Evolutionary conservation across 208 protist species (phyloP).

Genomic region (Trypanosoma melophagium): DNA sequence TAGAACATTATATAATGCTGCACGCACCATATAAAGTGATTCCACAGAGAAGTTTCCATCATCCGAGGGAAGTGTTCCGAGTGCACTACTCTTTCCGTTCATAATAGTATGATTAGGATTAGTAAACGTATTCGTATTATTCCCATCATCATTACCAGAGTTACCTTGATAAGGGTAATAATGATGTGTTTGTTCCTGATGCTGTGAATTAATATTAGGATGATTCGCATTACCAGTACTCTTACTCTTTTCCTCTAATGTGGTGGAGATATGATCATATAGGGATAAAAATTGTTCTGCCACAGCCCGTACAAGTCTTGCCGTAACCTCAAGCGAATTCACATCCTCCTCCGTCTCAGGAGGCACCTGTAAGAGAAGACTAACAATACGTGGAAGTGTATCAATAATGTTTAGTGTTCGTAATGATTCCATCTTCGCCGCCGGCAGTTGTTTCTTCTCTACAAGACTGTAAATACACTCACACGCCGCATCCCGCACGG

Average conservation of each 20-base stretch:
- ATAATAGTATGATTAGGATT: not conserved
- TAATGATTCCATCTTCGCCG: conserved; percentile 62
- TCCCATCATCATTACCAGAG: not conserved
- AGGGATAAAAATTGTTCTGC: conserved; percentile 63
- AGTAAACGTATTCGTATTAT: not conserved
- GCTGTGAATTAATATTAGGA: too few species aligned
- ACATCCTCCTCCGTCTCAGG: conserved; percentile 42
- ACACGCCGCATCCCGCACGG: conserved; percentile 43
- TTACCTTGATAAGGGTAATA: too few species aligned
- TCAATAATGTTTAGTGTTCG: conserved; percentile 56
- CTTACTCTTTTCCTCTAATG: not conserved
- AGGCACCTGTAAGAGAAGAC: conserved; percentile 53
- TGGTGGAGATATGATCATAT: conserved; percentile 37
- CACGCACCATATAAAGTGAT: conserved; percentile 30
- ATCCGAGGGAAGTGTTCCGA: not conserved
- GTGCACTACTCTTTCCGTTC: not conserved
- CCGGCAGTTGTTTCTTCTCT: conserved; percentile 80
- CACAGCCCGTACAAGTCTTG: conserved; percentile 46
- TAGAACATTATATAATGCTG: conserved; percentile 49
- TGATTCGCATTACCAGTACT: not conserved
- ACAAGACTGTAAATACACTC: conserved; percentile 66
- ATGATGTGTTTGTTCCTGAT: too few species aligned
- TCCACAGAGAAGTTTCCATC: conserved; percentile 15
- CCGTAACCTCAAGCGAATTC: conserved; percentile 53
- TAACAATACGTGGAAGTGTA: conserved; percentile 53